Conservation (phyloP, 2,329 filamentous ascomycete species). For the Penicillium sp. region DNA sequence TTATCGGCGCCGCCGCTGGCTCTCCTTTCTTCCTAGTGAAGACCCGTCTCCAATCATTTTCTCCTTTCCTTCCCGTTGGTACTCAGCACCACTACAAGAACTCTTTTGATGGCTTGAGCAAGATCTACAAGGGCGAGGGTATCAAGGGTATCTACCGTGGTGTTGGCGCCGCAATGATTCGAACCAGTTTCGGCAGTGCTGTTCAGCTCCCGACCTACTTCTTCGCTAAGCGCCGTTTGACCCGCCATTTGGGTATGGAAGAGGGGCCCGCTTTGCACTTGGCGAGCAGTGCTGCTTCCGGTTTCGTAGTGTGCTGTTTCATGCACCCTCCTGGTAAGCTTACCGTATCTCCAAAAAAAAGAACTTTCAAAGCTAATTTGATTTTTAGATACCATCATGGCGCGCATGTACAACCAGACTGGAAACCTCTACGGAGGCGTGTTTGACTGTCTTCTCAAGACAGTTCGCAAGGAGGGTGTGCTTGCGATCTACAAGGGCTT, state of each 20-base stretch:
- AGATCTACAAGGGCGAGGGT: conserved; percentile 79
- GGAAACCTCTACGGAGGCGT: conserved; percentile 94
- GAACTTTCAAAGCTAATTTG: neutral
- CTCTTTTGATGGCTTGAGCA: conserved; percentile 75
- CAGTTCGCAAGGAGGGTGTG: conserved; percentile 84
- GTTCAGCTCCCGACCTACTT: conserved; percentile 98
- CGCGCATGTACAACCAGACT: conserved; percentile 97
- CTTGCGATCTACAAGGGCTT: conserved; percentile 98
- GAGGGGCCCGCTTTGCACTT: conserved; percentile 89
- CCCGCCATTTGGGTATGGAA: conserved; percentile 81
- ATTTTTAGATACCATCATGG: conserved; percentile 86
- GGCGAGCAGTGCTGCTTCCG: conserved; percentile 82
- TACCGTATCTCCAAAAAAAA: neutral
- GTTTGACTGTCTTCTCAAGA: conserved; percentile 89
- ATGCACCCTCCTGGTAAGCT: conserved; percentile 90
- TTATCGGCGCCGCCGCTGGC: conserved; percentile 88
- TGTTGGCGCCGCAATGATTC: conserved; percentile 89
- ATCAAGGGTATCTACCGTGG: conserved; percentile 82
- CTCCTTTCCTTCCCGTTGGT: conserved; percentile 86
- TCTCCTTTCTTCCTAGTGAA: conserved; percentile 98
- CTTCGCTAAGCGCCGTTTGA: conserved; percentile 85
- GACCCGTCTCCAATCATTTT: conserved; percentile 91
- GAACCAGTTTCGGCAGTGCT: conserved; percentile 92
- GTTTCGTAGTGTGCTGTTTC: conserved; percentile 93
- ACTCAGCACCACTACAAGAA: conserved; percentile 95